Evolutionary conservation across 139 green algal genomes (phyloP), one percentile per base, ranked within the genome.

Genomic region (Coccomyxa sp.): DNA sequence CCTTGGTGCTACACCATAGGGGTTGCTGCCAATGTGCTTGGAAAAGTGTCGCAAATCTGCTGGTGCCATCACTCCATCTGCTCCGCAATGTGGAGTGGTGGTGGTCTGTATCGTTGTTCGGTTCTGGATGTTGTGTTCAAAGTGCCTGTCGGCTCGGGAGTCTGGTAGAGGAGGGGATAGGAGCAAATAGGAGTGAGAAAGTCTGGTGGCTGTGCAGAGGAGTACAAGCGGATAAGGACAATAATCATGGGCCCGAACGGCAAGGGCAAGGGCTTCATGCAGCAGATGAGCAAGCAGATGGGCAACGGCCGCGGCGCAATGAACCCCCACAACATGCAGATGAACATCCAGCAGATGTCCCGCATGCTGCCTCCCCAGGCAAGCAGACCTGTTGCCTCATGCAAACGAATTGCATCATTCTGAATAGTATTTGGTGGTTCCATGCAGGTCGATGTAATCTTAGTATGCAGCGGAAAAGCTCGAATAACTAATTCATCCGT

Each of bases 221-320:
- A 98, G 86, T 98, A 97, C 92, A 96, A 96, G 88, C 89, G 92
- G 25, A 92, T 98, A 86, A 83, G 86, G 78, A 97, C 97, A 89
- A 91, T 97, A 76, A 97, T 95, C 63, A 87, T 81, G 63, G 76
- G 84, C 57, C 60, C 57, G 16, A 76, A 51, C 59, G 32, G 45
- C 82, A 68, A 18, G 12, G n/a, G 38, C 67, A 58, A 76, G 82
- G 85, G 87, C 77, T 90, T 94, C 80, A 93, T 99, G 89, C 97
- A 98, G 90, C 91, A 92, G n/a, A 97, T 96, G 89, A 60, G 63
- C 89, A 93, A 93, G 31, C 94, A 95, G 87, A 94, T 90, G 85
- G 63, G 80, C 27, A 82, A 23, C 79, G 28, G 82, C 15, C 28
- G 71, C 71, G 76, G 58, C 31, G 59, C 28, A 30, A 80, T 77